Conservation (phyloP, 768 basidiomycete genomes). For the Lentinula lateritia region DNA sequence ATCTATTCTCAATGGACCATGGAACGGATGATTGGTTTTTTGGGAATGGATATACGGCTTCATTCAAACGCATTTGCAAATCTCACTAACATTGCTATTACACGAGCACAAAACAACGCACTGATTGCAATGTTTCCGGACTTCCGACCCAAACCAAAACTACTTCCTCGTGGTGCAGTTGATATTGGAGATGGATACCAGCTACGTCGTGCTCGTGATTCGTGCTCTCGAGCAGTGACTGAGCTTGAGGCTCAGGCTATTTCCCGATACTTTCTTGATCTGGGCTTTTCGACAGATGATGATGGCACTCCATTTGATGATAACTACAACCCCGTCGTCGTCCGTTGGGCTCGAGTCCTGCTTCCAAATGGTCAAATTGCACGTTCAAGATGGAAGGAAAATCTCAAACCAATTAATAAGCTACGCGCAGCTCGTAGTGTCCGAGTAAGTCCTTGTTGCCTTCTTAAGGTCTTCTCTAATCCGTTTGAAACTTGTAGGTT, state of each 20-base stretch:
- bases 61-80: slow-evolving; percentile 9
- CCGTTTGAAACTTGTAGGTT: too few relatives aligned
- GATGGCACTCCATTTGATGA: not conserved
- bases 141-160: slow-evolving; percentile 3
- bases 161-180: not conserved
- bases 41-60: too few relatives aligned
- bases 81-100: slow-evolving; percentile 10
- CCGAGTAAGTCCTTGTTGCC: slow-evolving; percentile 17
- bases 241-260: slow-evolving; percentile 6
- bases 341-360: slow-evolving; percentile 26
- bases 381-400: slow-evolving; percentile 26
- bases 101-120: slow-evolving; percentile 13
- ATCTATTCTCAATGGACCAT: too few relatives aligned
- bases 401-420: slow-evolving; percentile 8
- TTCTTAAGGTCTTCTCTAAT: too few relatives aligned
- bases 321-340: not conserved
- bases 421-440: slow-evolving; percentile 24
- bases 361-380: slow-evolving; percentile 34
- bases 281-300: not conserved
- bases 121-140: slow-evolving; percentile 10
- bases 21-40: too few relatives aligned
- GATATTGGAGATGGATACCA: slow-evolving; percentile 14
- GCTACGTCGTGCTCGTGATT: slow-evolving; percentile 13
- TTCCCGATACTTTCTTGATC: not conserved
- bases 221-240: not conserved